phyloP scores from a whole-genome alignment of 495 filamentous ascomycete genomes.

The Glarea lozoyensis region DNA sequence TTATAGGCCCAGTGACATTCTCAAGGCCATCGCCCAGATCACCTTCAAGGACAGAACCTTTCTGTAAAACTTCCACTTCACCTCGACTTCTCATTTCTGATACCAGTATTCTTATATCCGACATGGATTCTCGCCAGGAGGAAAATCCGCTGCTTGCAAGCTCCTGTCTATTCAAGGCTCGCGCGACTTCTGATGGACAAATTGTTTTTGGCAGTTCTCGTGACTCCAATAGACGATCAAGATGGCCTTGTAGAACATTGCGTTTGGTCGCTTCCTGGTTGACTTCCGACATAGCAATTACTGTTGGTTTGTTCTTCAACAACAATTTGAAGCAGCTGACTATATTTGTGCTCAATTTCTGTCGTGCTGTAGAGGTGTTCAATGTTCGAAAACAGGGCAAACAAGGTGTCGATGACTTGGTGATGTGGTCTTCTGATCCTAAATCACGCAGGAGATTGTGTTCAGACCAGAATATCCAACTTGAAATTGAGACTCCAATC shows the following conservation, averaged over 20 bases:
- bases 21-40: constrained; percentile 14
- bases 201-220: constrained; percentile 35
- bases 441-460: too few relatives aligned
- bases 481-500: too few relatives aligned
- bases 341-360: too few relatives aligned
- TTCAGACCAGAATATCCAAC: too few relatives aligned
- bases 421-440: too few relatives aligned
- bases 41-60: constrained; percentile 26
- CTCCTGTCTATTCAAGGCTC: constrained; percentile 27
- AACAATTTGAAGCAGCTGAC: too few relatives aligned
- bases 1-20: constrained; percentile 32
- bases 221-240: constrained; percentile 12
- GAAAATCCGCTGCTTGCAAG: constrained; percentile 20
- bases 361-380: too few relatives aligned
- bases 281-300: too few relatives aligned
- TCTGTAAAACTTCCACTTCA: constrained; percentile 39
- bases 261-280: too few relatives aligned
- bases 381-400: too few relatives aligned
- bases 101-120: constrained; percentile 26
- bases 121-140: constrained; percentile 37
- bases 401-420: too few relatives aligned
- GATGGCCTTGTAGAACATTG: constrained; percentile 7
- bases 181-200: constrained; percentile 41
- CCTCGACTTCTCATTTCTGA: constrained; percentile 27
- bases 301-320: too few relatives aligned